Base-by-base conservation (phyloP, 2,329 filamentous ascomycete genomes). In the Alternaria hordeiaustralica region DNA sequence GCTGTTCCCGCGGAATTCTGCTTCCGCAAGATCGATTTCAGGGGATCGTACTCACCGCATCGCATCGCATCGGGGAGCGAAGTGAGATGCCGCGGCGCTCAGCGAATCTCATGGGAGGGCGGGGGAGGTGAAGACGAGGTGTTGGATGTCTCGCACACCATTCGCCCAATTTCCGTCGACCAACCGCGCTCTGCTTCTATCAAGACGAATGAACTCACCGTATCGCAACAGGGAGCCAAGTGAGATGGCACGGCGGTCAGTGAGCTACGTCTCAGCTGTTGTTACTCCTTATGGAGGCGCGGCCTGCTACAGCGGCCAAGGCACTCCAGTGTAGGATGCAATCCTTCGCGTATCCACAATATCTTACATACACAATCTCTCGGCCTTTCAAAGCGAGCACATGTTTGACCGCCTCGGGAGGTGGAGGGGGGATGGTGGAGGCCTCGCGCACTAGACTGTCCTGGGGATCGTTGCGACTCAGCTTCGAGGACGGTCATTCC, bases 251-350 rank as follows among this genome's bases (percentile, higher is more conserved):
- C 15, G 15, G 33, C 33, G 33, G 7, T n/a, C 15, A 36, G 33
- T n/a, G 33, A 8, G n/a, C n/a, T n/a, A n/a, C n/a, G n/a, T n/a
- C n/a, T n/a, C n/a, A n/a, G n/a, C n/a, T n/a, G n/a, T n/a, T n/a
- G n/a, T n/a, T n/a, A n/a, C n/a, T n/a, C n/a, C n/a, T n/a, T n/a
- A n/a, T n/a, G 15, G 8, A 36, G 8, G 33, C 33, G 15, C 33
- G 7, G 0, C 2, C 15, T 36, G 8, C 15, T 0, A 36, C 33
- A 10, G 15, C 33, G 15, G 15, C 7, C 15, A 36, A n/a, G 15
- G 33, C 0, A 3, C 2, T n/a, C 7, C 1, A 36, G 5, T 9
- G 8, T n/a, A 36, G 15, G 33, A 36, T 36, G 33, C 33, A 0
- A 36, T 36, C 15, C 33, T 36, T 36, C 33, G 33, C 33, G 15